A percentile compares a stretch with the other conserved stretches of the same genome.
phyloP scores from a whole-genome alignment of 257 asterid species.

The Anisodus acutangulus region DNA sequence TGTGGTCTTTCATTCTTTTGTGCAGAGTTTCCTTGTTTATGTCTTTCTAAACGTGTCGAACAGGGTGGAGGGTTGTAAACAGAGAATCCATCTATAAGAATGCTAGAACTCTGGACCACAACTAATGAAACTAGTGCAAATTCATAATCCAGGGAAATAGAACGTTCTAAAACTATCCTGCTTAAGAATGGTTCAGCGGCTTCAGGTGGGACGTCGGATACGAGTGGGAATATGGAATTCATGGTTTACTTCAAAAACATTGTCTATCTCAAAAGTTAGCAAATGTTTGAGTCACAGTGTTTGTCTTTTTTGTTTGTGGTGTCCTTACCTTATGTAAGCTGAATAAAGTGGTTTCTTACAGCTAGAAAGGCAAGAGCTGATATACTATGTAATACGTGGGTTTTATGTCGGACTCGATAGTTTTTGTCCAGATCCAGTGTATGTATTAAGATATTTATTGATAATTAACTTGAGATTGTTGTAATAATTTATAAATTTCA shows the following conservation, averaged over 20 bases:
- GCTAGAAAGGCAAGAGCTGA: too few relatives aligned
- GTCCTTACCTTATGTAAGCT: background rate
- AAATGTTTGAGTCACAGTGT: background rate
- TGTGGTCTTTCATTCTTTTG: background rate
- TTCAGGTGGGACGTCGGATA: background rate
- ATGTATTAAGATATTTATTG: too few relatives aligned
- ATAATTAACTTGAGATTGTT: too few relatives aligned
- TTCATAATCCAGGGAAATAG: background rate
- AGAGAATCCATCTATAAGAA: background rate
- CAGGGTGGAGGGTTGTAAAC: background rate
- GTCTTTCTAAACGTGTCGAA: background rate
- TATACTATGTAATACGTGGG: too few relatives aligned
- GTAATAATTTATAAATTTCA: too few relatives aligned
- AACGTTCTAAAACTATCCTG: background rate
- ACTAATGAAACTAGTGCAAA: background rate
- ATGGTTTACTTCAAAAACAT: background rate
- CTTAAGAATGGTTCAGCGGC: background rate
- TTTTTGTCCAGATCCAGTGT: too few relatives aligned
- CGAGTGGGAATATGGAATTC: background rate
- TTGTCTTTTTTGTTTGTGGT: too few relatives aligned
- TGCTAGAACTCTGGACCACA: background rate
- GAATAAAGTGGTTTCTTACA: too few relatives aligned
- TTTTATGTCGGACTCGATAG: too few relatives aligned
- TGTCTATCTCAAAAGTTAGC: background rate
- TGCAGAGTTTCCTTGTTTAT: background rate